Base-by-base conservation (phyloP, 345 rosid species). In the Sisymbrium altissimum region DNA sequence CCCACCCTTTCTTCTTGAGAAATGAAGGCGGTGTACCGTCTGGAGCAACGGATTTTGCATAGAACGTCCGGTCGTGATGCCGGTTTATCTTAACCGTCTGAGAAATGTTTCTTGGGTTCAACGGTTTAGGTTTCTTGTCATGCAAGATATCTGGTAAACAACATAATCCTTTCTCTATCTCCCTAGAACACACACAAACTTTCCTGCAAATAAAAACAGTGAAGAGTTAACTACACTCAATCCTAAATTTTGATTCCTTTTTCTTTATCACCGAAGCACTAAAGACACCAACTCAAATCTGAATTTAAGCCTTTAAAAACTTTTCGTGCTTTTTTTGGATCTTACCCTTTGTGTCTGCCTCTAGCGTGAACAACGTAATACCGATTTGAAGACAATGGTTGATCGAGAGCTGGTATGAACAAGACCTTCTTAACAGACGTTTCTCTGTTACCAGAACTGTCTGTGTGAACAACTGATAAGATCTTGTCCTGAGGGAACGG, bases 401-500 rank as follows among this genome's bases (percentile, higher is more conserved):
- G 84, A 68, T 87, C 93, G 17, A 91, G 86, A 78, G 87, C 90
- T 0, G 88, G 93, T 61, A 87, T 66, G 70, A 91, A 89, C 88
- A 85, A 84, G 53, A 83, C 83, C 74, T 83, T 84, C 30, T 78
- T 82, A 43, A 68, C 80, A 9, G 78, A 35, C 29, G 72, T 66
- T 27, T 86, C 89, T 65, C 83, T 73, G 32, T 54, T 52, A 27
- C 84, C 85, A 5, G 84, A 78, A 43, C 72, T 77, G 18, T 77
- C 80, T 14, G 78, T 71, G 75, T 87, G 87, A 73, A 83, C 73
- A 43, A 86, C 80, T 35, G 68, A 79, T 35, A 91, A 45, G 19
- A 86, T 63, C 83, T 79, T 86, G 84, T 89, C 92, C 7, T 85
- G 87, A 69, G 92, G 96, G 32, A 89, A 86, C 0, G 93, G 96